These are phyloP conservation scores for Omphalea diandra DNA, from an alignment of 441 rosid species.

Conservation along the genomic window DNA sequence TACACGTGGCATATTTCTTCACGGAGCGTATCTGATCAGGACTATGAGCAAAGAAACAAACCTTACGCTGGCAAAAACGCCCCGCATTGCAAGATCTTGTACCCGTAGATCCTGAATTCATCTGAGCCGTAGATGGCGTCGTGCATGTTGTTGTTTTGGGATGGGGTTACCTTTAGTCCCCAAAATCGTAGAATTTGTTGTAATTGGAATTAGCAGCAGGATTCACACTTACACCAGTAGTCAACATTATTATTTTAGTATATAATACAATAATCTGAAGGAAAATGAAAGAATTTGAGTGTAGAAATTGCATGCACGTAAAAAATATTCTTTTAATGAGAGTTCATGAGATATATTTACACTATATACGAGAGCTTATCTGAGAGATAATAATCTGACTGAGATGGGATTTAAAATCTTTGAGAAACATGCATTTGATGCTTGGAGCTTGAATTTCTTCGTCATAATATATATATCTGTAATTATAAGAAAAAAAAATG, in stretches of 20 bases:
- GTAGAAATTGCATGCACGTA: not conserved
- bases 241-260: slow-evolving; percentile 25
- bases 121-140: slow-evolving; percentile 58
- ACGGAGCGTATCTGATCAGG: slow-evolving; percentile 65
- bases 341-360: not conserved
- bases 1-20: slow-evolving; percentile 36
- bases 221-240: no score
- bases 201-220: not conserved
- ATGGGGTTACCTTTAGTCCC: slow-evolving; percentile 29
- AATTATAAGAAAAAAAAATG: no score
- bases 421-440: not conserved
- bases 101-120: slow-evolving; percentile 82
- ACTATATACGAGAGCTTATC: not conserved
- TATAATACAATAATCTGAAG: not conserved
- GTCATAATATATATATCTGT: no score
- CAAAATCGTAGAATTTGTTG: slow-evolving; percentile 27
- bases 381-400: not conserved
- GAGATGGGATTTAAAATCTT: not conserved
- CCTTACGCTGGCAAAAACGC: slow-evolving; percentile 64
- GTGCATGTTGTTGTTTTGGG: slow-evolving; percentile 25
- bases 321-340: no score
- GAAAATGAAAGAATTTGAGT: not conserved
- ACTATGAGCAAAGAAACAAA: slow-evolving; percentile 90
- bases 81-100: slow-evolving; percentile 87
- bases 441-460: slow-evolving; percentile 10